Evolutionary conservation across 2,329 filamentous ascomycete genomes (phyloP), one percentile per base, ranked within the genome.

Genomic region (Claviceps capensis): DNA sequence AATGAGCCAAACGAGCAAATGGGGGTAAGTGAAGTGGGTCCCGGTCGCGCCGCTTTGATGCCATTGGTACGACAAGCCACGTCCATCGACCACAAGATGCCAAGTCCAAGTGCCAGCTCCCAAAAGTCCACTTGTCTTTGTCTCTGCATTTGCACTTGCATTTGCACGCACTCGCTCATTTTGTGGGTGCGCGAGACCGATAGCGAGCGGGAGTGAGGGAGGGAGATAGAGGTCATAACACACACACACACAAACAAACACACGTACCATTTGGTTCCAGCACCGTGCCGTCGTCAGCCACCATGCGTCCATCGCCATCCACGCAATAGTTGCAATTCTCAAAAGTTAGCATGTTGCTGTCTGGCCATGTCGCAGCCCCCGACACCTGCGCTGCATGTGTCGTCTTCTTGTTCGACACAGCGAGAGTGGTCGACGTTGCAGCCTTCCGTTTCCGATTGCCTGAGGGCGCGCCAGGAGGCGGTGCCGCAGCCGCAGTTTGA

Each of bases 331-430:
- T 79, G 62, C 78, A 81, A 55, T 81, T 81, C 56, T 88, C 83
- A 69, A 97, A 97, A 44, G 80, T 88, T 71, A 96, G 79, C 82
- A 97, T 84, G 67, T 94, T 96, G 50, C 86, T 85, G 62, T 88
- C 82, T 56, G 79, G 74, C 63, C 63, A 65, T 22, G 62, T 58
- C 55, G 61, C 58, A 55, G 72, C 68, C 55, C 68, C 67, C 59
- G 71, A 60, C 53, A 65, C 66, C 51, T 64, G 60, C 56, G 63
- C 58, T 51, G 61, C 40, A 8, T 42, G 36, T 6, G 34, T 58
- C 55, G 56, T 58, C 51, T 57, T 56, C 48, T 55, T 58, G 8
- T 54, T 48, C 37, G 55, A 30, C n/a, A 53, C 53, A 30, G 56
- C 52, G 9, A 55, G 52, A n/a, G 61, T 58, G 38, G 45, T 40